Conservation (phyloP, 768 basidiomycete species). For the Xanthoconium purpureum region DNA sequence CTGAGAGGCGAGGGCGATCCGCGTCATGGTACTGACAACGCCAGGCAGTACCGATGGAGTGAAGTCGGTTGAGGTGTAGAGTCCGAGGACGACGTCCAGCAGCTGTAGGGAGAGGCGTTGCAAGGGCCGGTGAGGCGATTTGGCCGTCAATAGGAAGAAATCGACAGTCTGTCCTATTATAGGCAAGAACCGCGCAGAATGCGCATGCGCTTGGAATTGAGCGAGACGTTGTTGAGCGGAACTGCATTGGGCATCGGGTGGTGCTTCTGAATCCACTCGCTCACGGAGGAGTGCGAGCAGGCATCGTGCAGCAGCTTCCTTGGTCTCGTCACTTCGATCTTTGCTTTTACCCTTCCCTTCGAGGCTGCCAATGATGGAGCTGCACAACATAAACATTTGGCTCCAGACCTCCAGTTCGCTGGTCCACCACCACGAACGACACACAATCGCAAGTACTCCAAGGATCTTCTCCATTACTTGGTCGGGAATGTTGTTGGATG, state of each 20-base stretch:
- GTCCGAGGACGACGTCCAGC: conserved; percentile 48
- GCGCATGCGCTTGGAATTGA: conserved; percentile 39
- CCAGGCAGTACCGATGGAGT: conserved; percentile 79
- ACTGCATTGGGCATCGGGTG: conserved; percentile 24
- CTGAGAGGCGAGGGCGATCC: conserved; percentile 57
- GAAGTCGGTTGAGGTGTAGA: conserved; percentile 50
- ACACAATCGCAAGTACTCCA: conserved; percentile 52
- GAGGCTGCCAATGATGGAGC: conserved; percentile 60
- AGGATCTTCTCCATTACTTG: conserved; percentile 77
- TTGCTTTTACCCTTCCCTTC: conserved; percentile 68
- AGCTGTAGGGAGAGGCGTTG: conserved; percentile 63
- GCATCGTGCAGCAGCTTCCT: conserved; percentile 68
- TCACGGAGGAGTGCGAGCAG: conserved; percentile 61
- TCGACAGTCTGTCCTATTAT: conserved; percentile 82
- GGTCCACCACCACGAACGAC: conserved; percentile 81
- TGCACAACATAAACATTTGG: conserved; percentile 77
- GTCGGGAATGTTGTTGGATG: conserved; percentile 66
- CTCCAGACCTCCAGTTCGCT: conserved; percentile 75
- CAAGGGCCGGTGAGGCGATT: conserved; percentile 56
- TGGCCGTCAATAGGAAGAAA: conserved; percentile 58
- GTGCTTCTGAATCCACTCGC: conserved; percentile 41
- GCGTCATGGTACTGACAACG: conserved; percentile 72
- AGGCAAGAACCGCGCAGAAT: conserved; percentile 56
- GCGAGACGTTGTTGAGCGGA: conserved; percentile 33
- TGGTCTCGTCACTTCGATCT: conserved; percentile 77